Base-by-base conservation (phyloP, 495 filamentous ascomycete species). In the Glutinoglossum americanum region DNA sequence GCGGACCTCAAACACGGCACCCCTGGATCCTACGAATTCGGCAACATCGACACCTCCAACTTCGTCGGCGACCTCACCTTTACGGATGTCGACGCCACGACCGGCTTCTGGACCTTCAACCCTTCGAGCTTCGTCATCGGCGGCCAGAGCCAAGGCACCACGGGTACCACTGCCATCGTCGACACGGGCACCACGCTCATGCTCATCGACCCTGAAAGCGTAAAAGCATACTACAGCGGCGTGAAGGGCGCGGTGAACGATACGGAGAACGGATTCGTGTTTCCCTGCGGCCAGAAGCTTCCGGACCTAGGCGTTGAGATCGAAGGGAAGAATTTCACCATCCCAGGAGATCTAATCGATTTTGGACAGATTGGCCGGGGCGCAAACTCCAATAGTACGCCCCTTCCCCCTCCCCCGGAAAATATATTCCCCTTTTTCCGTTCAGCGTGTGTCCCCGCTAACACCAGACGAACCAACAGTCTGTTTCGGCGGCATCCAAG, bases 61-160 rank as follows among this genome's bases (percentile, higher is more conserved):
- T 89, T 83, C 69, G 70, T 64, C 0, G 84, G 85, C 26, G 60
- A 69, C 0, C 71, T 90, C 63, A 69, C 71, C 11, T 89, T 82
- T 64, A 71, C 83, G 59, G 71, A 71, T 28, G 74, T 89, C 60
- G 76, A 87, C 62, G 70, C 69, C 13, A 71, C 74, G 1, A 66
- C 72, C 11, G 87, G 87, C 26, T 89, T 84, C 74, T 93, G 87
- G 87, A 69, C 84, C 63, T 83, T 88, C 62, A 64, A 76, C 3
- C 80, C 82, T 25, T 66, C 71, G 3, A 63, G 64, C 1, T 89
- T 81, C 63, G 64, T 71, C 17, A 71, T 89, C 37, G 76, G 75
- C 25, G 71, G 69, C 37, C 66, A 65, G 23, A 69, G 49, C 19
- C 32, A 57, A 9, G 68, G 67, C 58, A 30, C 61, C 17, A 64